phyloP scores from a whole-genome alignment of 2,329 filamentous ascomycete species.

The Dichotomopilus funicola region DNA sequence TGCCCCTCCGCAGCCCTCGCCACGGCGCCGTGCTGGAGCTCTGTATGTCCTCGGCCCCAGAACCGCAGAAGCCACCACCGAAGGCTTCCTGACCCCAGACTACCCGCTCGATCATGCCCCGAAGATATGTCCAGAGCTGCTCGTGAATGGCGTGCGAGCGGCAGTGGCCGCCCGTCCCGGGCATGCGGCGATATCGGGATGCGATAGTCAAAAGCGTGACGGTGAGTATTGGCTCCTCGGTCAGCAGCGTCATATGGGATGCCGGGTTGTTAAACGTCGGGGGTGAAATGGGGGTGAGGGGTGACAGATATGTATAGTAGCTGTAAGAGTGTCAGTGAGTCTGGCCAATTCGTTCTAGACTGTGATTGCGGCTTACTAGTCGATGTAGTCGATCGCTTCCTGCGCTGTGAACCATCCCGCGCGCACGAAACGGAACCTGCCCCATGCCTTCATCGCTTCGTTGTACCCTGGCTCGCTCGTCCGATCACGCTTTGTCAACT shows the following conservation, averaged over 20 bases:
- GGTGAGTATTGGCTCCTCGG: conserved; percentile 86
- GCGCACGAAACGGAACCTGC: conserved; percentile 85
- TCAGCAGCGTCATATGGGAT: conserved; percentile 71
- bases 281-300: conserved; percentile 87
- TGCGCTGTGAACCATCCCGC: conserved; percentile 93
- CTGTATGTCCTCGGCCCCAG: conserved; percentile 54
- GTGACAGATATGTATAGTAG: conserved; percentile 87
- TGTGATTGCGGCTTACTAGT: conserved; percentile 58
- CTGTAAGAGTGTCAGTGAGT: conserved; percentile 33
- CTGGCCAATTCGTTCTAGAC: no score
- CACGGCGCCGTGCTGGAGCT: conserved; percentile 64
- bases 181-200: conserved; percentile 75
- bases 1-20: conserved; percentile 66
- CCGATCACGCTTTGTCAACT: conserved; percentile 38
- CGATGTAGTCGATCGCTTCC: conserved; percentile 88
- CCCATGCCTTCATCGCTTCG: conserved; percentile 80
- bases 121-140: conserved; percentile 88
- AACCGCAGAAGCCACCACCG: conserved; percentile 77
- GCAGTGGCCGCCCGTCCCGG: conserved; percentile 72
- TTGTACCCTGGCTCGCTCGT: conserved; percentile 50
- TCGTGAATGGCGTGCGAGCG: conserved; percentile 90
- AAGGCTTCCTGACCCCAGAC: conserved; percentile 97
- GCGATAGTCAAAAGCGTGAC: conserved; percentile 88
- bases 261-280: conserved; percentile 81
- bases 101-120: conserved; percentile 90